Percentiles rank a stretch among this genome's conserved stretches.
These are phyloP conservation scores for Arachis hypogaea DNA, from an alignment of 306 rosid genomes.

Conservation along the genomic window DNA sequence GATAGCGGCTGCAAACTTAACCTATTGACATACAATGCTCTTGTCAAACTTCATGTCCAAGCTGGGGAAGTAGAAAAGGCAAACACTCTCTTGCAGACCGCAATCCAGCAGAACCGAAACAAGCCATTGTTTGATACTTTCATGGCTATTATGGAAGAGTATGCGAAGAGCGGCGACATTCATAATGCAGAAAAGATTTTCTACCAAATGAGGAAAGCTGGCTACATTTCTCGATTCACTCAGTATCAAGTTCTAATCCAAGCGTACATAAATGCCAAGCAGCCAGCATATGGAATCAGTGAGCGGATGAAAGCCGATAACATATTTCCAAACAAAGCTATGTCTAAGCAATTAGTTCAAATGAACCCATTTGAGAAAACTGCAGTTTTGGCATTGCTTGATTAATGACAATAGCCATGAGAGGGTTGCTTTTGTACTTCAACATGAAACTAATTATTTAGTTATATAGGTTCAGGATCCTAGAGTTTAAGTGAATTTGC, in stretches of 20 bases:
- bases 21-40: slow-evolving; percentile 67
- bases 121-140: slow-evolving; percentile 60
- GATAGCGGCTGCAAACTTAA: slow-evolving; percentile 53
- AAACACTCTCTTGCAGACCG: slow-evolving; percentile 65
- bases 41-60: slow-evolving; percentile 64
- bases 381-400: slow-evolving; percentile 67
- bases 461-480: slow-evolving; percentile 18
- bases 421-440: slow-evolving; percentile 9
- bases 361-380: slow-evolving; percentile 65
- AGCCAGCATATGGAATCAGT: slow-evolving; percentile 70
- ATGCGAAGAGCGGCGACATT: slow-evolving; percentile 67
- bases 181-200: slow-evolving; percentile 78
- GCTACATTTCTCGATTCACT: slow-evolving; percentile 50
- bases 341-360: slow-evolving; percentile 47
- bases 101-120: slow-evolving; percentile 35
- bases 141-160: slow-evolving; percentile 59
- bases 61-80: slow-evolving; percentile 79
- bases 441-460: slow-evolving; percentile 8
- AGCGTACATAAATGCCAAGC: slow-evolving; percentile 68
- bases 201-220: slow-evolving; percentile 54
- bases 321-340: slow-evolving; percentile 57
- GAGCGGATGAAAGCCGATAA: slow-evolving; percentile 83
- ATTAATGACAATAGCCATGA: slow-evolving; percentile 44
- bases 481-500: slow-evolving; percentile 4
- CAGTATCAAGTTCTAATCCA: slow-evolving; percentile 55